Base-by-base conservation (phyloP, 495 filamentous ascomycete genomes). In the Aspergillus funiculosus region DNA sequence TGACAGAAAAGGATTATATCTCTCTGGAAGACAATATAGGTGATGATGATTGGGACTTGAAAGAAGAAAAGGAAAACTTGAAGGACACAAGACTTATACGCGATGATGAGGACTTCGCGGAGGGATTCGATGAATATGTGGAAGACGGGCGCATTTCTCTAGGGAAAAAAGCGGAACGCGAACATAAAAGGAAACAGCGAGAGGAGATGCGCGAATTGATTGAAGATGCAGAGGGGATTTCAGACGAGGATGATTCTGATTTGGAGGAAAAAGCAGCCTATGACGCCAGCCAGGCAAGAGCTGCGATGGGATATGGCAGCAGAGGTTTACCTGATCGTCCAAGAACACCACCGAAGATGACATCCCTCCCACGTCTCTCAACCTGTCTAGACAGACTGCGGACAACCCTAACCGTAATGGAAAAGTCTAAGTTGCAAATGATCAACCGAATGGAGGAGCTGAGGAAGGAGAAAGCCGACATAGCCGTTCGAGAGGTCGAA, bases 51-150 rank as follows among this genome's bases (percentile, higher is more conserved):
- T 69, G 65, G 59, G 68, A 69, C 19, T 47, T 61, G 45, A n/a
- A n/a, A n/a, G 51, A 74, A 65, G 39, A 71, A 1, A 43, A 66
- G 50, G 60, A 69, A 60, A 57, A 80, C 75, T 58, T 67, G 2
- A 45, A 42, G 28, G 81, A 89, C 41, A 85, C 83, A 6, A 74
- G 92, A n/a, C 75, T 96, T 6, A 75, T 87, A 3, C 74, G 75
- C 19, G 89, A 95, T 40, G 91, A 96, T 57, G 92, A 97, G 58
- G 87, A 95, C 58, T 78, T 96, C n/a, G 83, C 82, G 22, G 92
- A 98, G 67, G 89, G 89, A 3, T 95, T 94, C 59, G 90, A 94
- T 41, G 88, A 95, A 46, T 95, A 86, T 52, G 83, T 91, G 11
- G 84, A 89, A 14, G 91, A 95, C 58, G 89, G 84, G 11, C 77